Base-by-base conservation (phyloP, 1,139 yeast species). In the Candida albicans region DNA sequence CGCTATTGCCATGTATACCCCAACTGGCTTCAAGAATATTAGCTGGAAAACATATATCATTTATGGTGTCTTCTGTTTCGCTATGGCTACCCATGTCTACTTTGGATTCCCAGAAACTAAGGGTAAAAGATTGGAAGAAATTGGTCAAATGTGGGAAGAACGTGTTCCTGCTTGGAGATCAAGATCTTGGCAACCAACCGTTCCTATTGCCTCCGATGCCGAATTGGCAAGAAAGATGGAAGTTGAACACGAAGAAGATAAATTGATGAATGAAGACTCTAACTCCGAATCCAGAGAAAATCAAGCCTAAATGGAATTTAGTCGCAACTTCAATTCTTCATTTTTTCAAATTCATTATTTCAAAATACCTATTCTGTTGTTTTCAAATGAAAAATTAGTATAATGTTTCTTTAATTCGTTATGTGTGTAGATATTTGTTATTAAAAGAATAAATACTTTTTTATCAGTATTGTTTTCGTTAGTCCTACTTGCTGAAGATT, bases 81-180 rank as follows among this genome's bases (percentile, higher is more conserved):
- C 62, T 45, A 79, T 81, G 82, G 70, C 74, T 71, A 43, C 79
- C 44, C 85, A 79, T 54, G 84, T 84, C 44, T 83, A 65, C 70
- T 77, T 86, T 72, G 84, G 77, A 65, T 82, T 79, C 79, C 74
- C 83, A 51, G 81, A 79, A 62, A 82, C 87, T 28, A 78, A 70
- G 58, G 83, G 84, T 45, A 77, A 75, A 64, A 71, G 85, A 48
- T 72, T 82, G 70, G 87, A 82, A 65, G 84, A 81, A 63, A 70
- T 81, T 49, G 83, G 76, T 25, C 76, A 78, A 69, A 69, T 81
- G 70, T 82, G 84, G 80, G 75, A 64, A 22, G 75, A 77, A 50
- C 59, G 67, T 27, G 60, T 81, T 47, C 85, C 85, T 48, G 85
- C 87, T 33, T 81, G 87, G 86, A 73, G 66, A 55, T 61, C 83